Base-by-base conservation (phyloP, 2,329 filamentous ascomycete genomes). In the Pseudocercospora eumusae region DNA sequence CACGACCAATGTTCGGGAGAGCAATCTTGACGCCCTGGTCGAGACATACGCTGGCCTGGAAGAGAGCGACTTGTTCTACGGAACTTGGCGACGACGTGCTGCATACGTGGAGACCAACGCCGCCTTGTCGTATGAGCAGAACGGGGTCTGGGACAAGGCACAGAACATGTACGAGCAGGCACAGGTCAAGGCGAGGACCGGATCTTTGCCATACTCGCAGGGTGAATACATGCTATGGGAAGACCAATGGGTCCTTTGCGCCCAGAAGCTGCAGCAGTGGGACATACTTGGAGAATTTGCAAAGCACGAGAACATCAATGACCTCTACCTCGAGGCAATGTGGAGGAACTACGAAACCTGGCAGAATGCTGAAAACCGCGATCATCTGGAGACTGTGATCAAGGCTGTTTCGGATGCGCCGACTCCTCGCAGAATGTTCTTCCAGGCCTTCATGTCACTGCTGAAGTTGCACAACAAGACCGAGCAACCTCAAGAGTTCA, bases 191-290 rank as follows among this genome's bases (percentile, higher is more conserved):
- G 95, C 96, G 49, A 87, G 96, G 52, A 98, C 93, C 0, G 95
- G 93, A 56, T 91, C 93, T n/a, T 87, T 98, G 64, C 93, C 95
- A 0, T 98, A 97, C 76, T 96, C 93, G 0, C 91, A 96, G 70
- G 92, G 89, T 31, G 95, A 99, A 77, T 99, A 99, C 77, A 97
- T 96, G 86, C 84, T 99, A 0, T 99, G 95, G 95, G 95, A 99
- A 77, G 95, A 99, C 73, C 96, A 99, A 71, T 99, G 95, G 95
- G 88, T 99, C 45, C 84, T 97, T 55, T 99, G 95, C 75, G 95
- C 93, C 0, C 92, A 98, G 78, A 99, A 99, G 78, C 83, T 99
- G 50, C 96, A 99, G 75, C 96, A 99, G 74, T 99, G 95, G 95
- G 95, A 99, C 71, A 93, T 99, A 60, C 78, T 99, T 33, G 92